A percentile compares a stretch with the other conserved stretches of the same genome.
Conservation (phyloP, 352 stramenopile genomes). For the Globisporangium uncinulatum region DNA sequence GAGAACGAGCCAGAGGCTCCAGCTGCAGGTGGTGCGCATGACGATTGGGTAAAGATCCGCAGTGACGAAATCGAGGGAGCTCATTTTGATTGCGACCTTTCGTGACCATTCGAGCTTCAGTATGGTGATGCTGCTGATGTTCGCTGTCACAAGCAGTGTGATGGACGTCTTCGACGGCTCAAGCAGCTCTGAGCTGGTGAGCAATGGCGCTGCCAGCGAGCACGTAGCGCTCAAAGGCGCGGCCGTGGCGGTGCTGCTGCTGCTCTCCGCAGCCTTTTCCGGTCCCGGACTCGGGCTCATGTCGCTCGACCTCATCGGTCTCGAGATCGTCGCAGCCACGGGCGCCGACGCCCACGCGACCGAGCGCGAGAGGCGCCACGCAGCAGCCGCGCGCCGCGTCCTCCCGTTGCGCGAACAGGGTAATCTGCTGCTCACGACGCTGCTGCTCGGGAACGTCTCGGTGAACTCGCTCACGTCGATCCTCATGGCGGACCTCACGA, state of each 20-base stretch:
- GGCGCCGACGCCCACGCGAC: conserved; percentile 85
- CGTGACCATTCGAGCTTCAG: no score
- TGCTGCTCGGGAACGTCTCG: conserved; percentile 94
- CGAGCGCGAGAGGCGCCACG: conserved; percentile 52
- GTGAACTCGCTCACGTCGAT: conserved; percentile 98
- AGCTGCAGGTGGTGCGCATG: no score
- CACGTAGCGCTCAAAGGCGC: conserved; percentile 42
- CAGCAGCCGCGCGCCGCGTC: conserved; percentile 65
- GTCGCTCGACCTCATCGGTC: conserved; percentile 94
- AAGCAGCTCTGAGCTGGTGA: neutral
- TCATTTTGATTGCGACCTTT: no score
- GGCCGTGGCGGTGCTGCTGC: conserved; percentile 51
- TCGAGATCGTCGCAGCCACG: conserved; percentile 94
- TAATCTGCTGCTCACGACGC: conserved; percentile 95
- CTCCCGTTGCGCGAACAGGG: conserved; percentile 90
- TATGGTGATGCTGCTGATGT: no score
- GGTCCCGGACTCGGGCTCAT: conserved; percentile 96
- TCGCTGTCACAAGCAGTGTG: no score
- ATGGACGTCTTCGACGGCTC: neutral
- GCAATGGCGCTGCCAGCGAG: conserved; percentile 9
- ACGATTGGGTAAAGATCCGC: no score
- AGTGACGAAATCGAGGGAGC: no score
- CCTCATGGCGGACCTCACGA: conserved; percentile 84
- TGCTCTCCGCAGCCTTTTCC: conserved; percentile 90
- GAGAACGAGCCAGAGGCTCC: no score